These are phyloP conservation scores for Helianthus tuberosus DNA, from an alignment of 129 eudicot species.

Conservation along the genomic window DNA sequence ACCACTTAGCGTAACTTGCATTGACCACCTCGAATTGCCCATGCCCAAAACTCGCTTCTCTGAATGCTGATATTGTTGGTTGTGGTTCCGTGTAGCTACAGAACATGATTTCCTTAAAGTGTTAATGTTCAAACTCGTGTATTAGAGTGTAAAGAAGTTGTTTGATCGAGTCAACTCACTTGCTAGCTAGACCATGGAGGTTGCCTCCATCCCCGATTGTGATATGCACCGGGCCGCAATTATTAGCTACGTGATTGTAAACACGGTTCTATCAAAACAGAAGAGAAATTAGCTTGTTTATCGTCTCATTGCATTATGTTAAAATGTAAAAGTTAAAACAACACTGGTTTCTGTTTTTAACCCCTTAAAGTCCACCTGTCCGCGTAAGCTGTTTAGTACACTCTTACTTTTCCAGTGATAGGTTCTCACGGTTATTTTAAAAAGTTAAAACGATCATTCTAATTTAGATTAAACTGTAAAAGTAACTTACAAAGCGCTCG, in stretches of 20 bases:
- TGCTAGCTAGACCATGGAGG: conserved; percentile 57
- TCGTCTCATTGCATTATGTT: background rate
- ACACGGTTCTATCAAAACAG: conserved; percentile 45
- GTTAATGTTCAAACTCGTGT: background rate
- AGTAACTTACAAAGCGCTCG: conserved; percentile 62
- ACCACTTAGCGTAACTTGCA: conserved; percentile 66
- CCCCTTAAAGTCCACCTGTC: background rate
- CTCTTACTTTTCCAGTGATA: background rate
- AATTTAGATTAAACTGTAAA: background rate
- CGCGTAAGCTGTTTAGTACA: background rate
- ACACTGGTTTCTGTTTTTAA: background rate
- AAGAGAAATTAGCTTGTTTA: background rate
- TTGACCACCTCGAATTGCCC: conserved; percentile 52
- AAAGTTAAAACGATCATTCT: background rate
- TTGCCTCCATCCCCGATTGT: conserved; percentile 88
- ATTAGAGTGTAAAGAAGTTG: background rate
- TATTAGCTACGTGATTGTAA: conserved; percentile 44
- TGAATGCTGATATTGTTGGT: conserved; percentile 46
- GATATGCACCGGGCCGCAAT: conserved; percentile 64
- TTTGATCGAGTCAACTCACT: conserved; percentile 40
- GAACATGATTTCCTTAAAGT: background rate
- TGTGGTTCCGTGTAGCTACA: conserved; percentile 56
- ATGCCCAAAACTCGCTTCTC: conserved; percentile 62
- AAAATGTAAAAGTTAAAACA: too few species aligned
- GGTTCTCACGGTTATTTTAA: background rate